Evolutionary conservation across 2,329 filamentous ascomycete species (phyloP).

Genomic region (Fusarium fracticaudum): DNA sequence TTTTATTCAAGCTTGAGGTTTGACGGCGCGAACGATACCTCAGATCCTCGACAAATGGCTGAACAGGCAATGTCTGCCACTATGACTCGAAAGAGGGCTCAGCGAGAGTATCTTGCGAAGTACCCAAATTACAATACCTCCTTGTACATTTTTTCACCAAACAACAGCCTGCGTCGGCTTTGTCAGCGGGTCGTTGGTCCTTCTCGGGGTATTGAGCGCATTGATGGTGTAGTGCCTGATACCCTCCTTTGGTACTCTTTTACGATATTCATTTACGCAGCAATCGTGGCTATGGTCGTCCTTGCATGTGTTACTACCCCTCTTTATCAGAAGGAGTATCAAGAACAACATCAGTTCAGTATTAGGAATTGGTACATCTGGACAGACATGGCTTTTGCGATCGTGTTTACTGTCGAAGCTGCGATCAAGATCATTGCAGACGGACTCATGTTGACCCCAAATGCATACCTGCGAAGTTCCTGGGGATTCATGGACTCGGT

Average conservation of each 20-base stretch:
- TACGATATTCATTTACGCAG: constrained; percentile 91
- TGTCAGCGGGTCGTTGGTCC: constrained; percentile 94
- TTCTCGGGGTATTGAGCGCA: constrained; percentile 84
- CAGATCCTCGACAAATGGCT: constrained; percentile 89
- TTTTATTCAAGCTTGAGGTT: constrained; percentile 85
- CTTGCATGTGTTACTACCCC: constrained; percentile 95
- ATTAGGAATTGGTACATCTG: constrained; percentile 92
- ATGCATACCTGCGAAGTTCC: constrained; percentile 94
- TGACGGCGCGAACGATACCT: constrained; percentile 76
- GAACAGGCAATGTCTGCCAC: constrained; percentile 88
- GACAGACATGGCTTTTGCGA: constrained; percentile 89
- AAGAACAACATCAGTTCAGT: constrained; percentile 66
- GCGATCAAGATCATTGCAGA: constrained; percentile 94
- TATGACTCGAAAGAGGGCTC: constrained; percentile 83
- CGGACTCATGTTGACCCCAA: constrained; percentile 95
- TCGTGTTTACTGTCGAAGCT: constrained; percentile 87
- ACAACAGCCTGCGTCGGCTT: constrained; percentile 79
- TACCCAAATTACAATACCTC: constrained; percentile 94
- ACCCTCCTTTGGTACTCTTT: constrained; percentile 92
- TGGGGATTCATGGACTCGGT: constrained; percentile 97
- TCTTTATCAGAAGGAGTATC: constrained; percentile 91
- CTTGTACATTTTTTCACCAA: constrained; percentile 84
- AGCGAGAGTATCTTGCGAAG: constrained; percentile 87
- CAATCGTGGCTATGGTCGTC: constrained; percentile 97
- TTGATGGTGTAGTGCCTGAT: constrained; percentile 90